Percentiles rank a stretch among this genome's conserved stretches.
phyloP scores from a whole-genome alignment of 441 rosid species.

The Populus hybrid region DNA sequence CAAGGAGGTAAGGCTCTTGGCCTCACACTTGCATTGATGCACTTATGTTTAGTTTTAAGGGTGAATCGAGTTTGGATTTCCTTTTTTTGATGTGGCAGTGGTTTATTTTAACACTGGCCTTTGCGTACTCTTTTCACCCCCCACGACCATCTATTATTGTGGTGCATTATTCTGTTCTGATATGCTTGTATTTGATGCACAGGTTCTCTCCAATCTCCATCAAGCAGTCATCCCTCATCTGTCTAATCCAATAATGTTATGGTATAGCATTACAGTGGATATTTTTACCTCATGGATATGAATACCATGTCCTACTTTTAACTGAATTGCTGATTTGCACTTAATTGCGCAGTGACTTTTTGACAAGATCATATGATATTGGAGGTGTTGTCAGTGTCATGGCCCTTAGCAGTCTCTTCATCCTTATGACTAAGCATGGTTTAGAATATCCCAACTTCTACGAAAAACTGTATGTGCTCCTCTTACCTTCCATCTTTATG shows the following conservation, averaged over 20 bases:
- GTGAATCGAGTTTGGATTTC: neutral
- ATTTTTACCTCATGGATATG: conserved; percentile 11
- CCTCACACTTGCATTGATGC: neutral
- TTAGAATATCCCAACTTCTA: conserved; percentile 89
- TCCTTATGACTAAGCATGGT: conserved; percentile 88
- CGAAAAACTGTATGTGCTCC: conserved; percentile 71
- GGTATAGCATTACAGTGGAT: conserved; percentile 36
- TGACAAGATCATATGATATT: conserved; percentile 85
- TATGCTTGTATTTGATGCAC: neutral
- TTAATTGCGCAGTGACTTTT: conserved; percentile 72
- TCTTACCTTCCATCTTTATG: conserved; percentile 79
- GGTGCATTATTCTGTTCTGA: neutral
- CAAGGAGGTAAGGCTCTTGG: conserved; percentile 63
- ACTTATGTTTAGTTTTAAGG: neutral
- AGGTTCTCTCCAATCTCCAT: conserved; percentile 84
- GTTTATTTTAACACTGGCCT: neutral
- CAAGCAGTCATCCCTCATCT: conserved; percentile 72
- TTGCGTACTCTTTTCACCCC: too few relatives aligned
- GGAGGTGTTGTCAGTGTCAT: conserved; percentile 96
- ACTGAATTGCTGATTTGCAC: conserved; percentile 3
- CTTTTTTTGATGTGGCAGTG: neutral
- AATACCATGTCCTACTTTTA: neutral
- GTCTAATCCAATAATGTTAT: conserved; percentile 77
- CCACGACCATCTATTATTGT: neutral
- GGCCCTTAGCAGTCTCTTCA: conserved; percentile 92